These are phyloP conservation scores for Hanseniaspora occidentalis DNA, from an alignment of 805 yeast genomes.

Conservation along the genomic window DNA sequence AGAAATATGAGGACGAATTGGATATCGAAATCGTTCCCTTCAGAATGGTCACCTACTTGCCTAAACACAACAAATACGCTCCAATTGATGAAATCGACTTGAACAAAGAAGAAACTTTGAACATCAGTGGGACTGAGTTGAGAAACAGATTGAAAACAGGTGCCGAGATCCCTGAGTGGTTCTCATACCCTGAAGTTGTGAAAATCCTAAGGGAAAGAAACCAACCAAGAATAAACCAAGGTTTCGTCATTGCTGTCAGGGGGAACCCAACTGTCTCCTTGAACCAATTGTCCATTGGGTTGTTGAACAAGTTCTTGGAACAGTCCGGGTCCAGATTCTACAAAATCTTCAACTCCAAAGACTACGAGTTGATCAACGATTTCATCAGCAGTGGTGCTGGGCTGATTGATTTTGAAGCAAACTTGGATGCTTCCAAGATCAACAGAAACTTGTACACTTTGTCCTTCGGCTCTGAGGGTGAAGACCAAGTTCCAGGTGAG, in stretches of 20 bases:
- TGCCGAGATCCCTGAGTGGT: constrained; percentile 88
- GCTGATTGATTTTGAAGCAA: constrained; percentile 46
- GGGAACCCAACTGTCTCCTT: constrained; percentile 38
- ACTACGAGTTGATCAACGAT: constrained; percentile 39
- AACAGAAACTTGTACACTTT: constrained; percentile 29
- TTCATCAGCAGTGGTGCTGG: constrained; percentile 74
- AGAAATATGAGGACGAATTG: constrained; percentile 59
- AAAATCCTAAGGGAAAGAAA: constrained; percentile 79
- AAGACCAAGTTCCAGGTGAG: constrained; percentile 41
- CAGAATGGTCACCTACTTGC: constrained; percentile 92
- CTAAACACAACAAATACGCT: constrained; percentile 89
- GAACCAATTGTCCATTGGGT: constrained; percentile 63
- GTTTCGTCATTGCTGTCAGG: constrained; percentile 59
- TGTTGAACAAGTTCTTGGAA: constrained; percentile 85
- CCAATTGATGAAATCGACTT: constrained; percentile 83
- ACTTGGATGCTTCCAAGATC: constrained; percentile 7
- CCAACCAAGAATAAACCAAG: constrained; percentile 85
- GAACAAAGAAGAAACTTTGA: constrained; percentile 65
- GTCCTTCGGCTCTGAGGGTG: no score
- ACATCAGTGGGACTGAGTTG: constrained; percentile 90
- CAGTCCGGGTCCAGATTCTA: constrained; percentile 70
- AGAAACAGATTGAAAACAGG: constrained; percentile 81
- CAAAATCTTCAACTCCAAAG: constrained; percentile 47
- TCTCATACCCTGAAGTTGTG: constrained; percentile 94
- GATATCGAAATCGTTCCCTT: constrained; percentile 89